Evolutionary conservation across 2,329 filamentous ascomycete genomes (phyloP).

Genomic region (Pyrenophora seminiperda): DNA sequence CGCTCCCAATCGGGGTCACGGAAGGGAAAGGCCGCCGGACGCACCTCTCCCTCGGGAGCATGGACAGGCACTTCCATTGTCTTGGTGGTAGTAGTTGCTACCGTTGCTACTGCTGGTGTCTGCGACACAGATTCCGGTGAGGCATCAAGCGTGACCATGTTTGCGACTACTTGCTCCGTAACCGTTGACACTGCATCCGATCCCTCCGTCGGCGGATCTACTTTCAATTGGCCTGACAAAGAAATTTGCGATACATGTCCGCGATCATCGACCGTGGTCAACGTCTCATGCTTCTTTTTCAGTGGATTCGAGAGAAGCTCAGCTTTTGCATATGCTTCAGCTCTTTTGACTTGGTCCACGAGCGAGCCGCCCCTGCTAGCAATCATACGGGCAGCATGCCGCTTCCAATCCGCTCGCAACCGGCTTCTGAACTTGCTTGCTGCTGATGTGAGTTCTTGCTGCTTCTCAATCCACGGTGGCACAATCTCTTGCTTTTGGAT

Average conservation of each 20-base stretch:
- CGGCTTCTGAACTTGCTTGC: constrained; percentile 72
- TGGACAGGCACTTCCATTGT: constrained; percentile 19
- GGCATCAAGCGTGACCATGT: constrained; percentile 23
- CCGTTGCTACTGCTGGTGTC: neutral
- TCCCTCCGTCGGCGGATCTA: constrained; percentile 20
- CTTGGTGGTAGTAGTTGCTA: constrained; percentile 17
- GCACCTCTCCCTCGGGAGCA: constrained; percentile 37
- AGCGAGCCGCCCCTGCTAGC: constrained; percentile 76
- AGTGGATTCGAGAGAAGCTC: constrained; percentile 70
- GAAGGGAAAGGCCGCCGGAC: constrained; percentile 62
- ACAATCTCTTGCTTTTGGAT: constrained; percentile 95
- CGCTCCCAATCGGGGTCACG: constrained; percentile 78
- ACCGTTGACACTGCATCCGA: constrained; percentile 20
- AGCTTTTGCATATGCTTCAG: constrained; percentile 74
- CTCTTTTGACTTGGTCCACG: constrained; percentile 72
- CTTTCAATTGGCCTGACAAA: constrained; percentile 52
- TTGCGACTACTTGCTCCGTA: constrained; percentile 35
- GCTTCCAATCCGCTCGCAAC: constrained; percentile 81
- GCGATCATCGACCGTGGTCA: constrained; percentile 52
- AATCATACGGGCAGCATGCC: constrained; percentile 80
- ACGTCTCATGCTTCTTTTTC: constrained; percentile 50
- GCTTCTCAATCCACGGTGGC: constrained; percentile 98
- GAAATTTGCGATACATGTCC: constrained; percentile 57
- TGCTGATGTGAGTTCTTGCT: constrained; percentile 80
- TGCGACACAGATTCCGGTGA: constrained; percentile 9